A percentile compares a stretch with the other conserved stretches of the same genome.
These are phyloP conservation scores for Serendipita sp. DNA, from an alignment of 768 basidiomycete species.

Conservation along the genomic window DNA sequence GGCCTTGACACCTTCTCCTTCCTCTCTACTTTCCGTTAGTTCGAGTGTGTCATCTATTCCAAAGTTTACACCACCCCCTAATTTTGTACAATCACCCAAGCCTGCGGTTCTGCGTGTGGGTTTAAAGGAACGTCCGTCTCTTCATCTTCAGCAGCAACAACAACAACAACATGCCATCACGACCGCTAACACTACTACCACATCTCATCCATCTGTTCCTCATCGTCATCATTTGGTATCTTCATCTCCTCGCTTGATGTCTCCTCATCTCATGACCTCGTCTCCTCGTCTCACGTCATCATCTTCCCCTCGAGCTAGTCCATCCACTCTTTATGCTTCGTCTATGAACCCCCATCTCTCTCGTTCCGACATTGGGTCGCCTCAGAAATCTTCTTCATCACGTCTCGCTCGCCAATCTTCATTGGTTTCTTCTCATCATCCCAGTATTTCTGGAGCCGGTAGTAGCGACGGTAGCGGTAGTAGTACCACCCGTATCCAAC, in stretches of 20 bases:
- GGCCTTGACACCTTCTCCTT: not conserved
- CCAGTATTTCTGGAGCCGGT: too few species aligned
- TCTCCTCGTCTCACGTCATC: not conserved
- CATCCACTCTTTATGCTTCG: too few species aligned
- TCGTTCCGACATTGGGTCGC: not conserved
- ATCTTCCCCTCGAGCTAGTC: not conserved
- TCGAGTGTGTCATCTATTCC: not conserved
- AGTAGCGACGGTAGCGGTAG: too few species aligned
- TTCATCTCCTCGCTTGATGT: too few species aligned
- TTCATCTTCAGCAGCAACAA: not conserved
- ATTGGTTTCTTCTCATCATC: too few species aligned
- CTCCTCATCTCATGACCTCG: not conserved
- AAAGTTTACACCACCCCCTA: not conserved
- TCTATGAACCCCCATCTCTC: too few species aligned
- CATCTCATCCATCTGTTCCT: too few species aligned
- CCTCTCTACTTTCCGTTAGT: not conserved
- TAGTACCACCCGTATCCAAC: not conserved
- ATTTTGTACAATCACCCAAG: conserved; percentile 6
- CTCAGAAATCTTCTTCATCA: not conserved
- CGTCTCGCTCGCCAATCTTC: too few species aligned
- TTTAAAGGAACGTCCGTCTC: not conserved
- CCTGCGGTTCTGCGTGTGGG: not conserved
- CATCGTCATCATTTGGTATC: too few species aligned
- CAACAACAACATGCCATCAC: not conserved
- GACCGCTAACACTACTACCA: too few species aligned